A percentile compares a stretch with the other conserved stretches of the same genome.
Evolutionary conservation across 441 rosid species (phyloP).

Genomic region (Cnidoscolus chayamansa): DNA sequence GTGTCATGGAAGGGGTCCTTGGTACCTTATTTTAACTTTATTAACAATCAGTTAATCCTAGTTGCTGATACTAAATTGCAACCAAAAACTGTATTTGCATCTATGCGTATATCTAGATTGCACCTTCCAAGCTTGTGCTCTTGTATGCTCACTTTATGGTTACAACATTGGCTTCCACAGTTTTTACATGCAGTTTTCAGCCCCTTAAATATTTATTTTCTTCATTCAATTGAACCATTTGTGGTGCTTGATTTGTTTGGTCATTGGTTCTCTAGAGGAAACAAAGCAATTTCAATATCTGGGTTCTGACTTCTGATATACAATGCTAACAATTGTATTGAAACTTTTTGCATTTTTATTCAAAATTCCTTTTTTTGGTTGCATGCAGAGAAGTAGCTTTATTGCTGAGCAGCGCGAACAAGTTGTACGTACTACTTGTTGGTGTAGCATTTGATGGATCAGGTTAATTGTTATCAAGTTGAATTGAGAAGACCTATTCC

Average conservation of each 20-base stretch:
- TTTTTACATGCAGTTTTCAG: background rate
- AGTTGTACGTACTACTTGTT: slow-evolving; percentile 65
- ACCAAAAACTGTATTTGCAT: background rate
- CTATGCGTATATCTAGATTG: background rate
- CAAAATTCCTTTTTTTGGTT: slow-evolving; percentile 13
- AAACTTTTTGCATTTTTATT: background rate
- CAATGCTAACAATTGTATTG: background rate
- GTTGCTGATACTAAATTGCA: background rate
- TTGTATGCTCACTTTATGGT: background rate
- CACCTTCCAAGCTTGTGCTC: background rate
- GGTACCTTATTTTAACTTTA: slow-evolving; percentile 3
- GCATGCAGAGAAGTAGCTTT: slow-evolving; percentile 67
- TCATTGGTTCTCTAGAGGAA: background rate
- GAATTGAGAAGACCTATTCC: slow-evolving; percentile 20
- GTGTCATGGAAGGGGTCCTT: background rate
- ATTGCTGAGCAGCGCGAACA: slow-evolving; percentile 55
- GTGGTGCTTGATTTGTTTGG: background rate
- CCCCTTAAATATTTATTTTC: background rate
- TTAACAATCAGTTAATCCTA: background rate
- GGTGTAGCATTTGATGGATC: slow-evolving; percentile 53
- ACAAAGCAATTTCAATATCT: background rate
- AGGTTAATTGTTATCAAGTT: slow-evolving; percentile 50
- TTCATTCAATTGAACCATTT: background rate
- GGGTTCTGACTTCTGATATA: background rate
- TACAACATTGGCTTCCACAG: background rate